These are phyloP conservation scores for Suhomyces yuchorum DNA, from an alignment of 1,139 yeast species.

Conservation along the genomic window DNA sequence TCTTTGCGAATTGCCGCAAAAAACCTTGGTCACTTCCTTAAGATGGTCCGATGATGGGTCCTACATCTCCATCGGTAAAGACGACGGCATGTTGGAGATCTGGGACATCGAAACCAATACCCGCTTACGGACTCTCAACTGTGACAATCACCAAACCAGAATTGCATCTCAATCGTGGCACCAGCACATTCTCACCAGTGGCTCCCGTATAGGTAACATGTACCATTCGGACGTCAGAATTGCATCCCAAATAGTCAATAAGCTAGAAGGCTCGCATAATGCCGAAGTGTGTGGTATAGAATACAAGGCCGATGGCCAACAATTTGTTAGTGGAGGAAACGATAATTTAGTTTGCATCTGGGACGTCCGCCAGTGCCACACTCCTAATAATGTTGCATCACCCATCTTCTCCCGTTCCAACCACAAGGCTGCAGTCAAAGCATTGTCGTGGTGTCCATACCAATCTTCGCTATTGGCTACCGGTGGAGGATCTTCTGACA, in stretches of 20 bases:
- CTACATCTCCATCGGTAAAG: conserved; percentile 81
- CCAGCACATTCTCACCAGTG: conserved; percentile 77
- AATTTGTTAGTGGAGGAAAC: conserved; percentile 91
- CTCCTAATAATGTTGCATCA: conserved; percentile 10
- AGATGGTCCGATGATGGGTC: conserved; percentile 93
- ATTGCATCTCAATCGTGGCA: conserved; percentile 89
- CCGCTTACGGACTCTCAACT: conserved; percentile 76
- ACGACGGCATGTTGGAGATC: conserved; percentile 83
- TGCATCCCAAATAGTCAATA: conserved; percentile 71
- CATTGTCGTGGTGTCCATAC: conserved; percentile 93
- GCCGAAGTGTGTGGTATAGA: conserved; percentile 95
- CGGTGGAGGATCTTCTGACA: conserved; percentile 95
- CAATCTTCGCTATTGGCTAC: conserved; percentile 82
- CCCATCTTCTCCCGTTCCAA: conserved; percentile 78
- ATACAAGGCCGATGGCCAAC: conserved; percentile 82
- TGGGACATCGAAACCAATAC: conserved; percentile 89
- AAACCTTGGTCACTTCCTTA: conserved; percentile 66
- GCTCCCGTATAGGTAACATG: conserved; percentile 80
- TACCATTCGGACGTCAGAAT: conserved; percentile 93
- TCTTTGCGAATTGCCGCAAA: conserved; percentile 59
- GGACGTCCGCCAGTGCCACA: conserved; percentile 65
- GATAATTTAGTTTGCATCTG: conserved; percentile 92
- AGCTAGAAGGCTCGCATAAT: conserved; percentile 55
- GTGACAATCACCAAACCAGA: conserved; percentile 62
- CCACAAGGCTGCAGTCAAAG: conserved; percentile 95